Percentiles rank a stretch among this genome's conserved stretches.
Evolutionary conservation across 2,329 filamentous ascomycete species (phyloP).

Genomic region (Fusarium succisae): DNA sequence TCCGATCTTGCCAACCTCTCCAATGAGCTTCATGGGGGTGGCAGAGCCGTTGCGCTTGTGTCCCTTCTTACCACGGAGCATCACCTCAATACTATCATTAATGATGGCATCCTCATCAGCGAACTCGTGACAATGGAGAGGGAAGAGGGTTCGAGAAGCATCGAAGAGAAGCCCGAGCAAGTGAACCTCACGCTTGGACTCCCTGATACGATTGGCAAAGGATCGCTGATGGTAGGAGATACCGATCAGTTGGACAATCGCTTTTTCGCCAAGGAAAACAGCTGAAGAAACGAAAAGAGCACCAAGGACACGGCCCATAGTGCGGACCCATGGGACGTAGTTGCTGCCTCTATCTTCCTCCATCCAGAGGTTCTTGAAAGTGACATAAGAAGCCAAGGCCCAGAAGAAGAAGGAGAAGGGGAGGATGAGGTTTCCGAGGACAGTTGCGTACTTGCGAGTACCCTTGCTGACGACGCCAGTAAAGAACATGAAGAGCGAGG

Average conservation of each 20-base stretch:
- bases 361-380: slow-evolving; percentile 64
- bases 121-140: slow-evolving; percentile 92
- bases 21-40: slow-evolving; percentile 82
- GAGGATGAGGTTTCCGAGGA: slow-evolving; percentile 71
- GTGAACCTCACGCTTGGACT: slow-evolving; percentile 86
- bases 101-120: slow-evolving; percentile 92
- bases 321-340: slow-evolving; percentile 62
- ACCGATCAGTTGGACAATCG: slow-evolving; percentile 83
- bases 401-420: slow-evolving; percentile 75
- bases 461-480: slow-evolving; percentile 75
- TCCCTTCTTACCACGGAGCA: slow-evolving; percentile 65
- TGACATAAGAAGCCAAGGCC: slow-evolving; percentile 69
- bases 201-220: slow-evolving; percentile 83
- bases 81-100: slow-evolving; percentile 80
- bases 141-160: slow-evolving; percentile 87
- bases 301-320: slow-evolving; percentile 71
- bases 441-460: slow-evolving; percentile 74
- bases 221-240: slow-evolving; percentile 88
- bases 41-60: slow-evolving; percentile 66
- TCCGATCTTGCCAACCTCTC: slow-evolving; percentile 81
- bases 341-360: slow-evolving; percentile 46
- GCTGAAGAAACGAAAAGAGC: slow-evolving; percentile 74
- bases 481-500: slow-evolving; percentile 73
- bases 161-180: slow-evolving; percentile 89
- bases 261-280: slow-evolving; percentile 79